Conservation (phyloP, 1,284 basidiomycete species). For the Lignosus rhinocerotis region DNA sequence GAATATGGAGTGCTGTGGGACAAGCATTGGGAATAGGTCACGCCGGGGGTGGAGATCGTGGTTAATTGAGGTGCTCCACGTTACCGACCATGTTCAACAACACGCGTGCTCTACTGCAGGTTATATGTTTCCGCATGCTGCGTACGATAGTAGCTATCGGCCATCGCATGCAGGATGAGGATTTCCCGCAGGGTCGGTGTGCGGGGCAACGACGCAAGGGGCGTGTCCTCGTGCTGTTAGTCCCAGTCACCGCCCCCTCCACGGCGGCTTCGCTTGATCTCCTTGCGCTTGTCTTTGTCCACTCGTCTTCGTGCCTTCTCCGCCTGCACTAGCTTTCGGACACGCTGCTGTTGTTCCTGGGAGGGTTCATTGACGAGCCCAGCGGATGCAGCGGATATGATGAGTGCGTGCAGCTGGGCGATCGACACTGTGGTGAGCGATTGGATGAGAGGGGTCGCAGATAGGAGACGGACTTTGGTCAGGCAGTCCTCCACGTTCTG, state of each 20-base stretch:
- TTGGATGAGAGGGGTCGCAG: conserved; percentile 17
- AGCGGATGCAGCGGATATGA: conserved; percentile 48
- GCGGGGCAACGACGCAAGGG: neutral
- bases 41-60: neutral
- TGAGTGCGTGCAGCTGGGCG: conserved; percentile 55
- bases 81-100: too few relatives aligned
- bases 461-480: conserved; percentile 49
- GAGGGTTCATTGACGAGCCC: conserved; percentile 56
- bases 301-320: conserved; percentile 46
- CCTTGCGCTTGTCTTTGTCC: conserved; percentile 55
- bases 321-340: conserved; percentile 44
- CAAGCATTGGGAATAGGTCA: neutral
- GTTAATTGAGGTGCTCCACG: conserved; percentile 10
- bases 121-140: too few relatives aligned
- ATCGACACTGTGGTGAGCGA: neutral
- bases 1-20: conserved; percentile 11
- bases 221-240: conserved; percentile 5
- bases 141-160: neutral
- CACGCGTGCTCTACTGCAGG: too few relatives aligned
- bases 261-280: conserved; percentile 40
- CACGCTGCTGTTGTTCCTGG: conserved; percentile 54
- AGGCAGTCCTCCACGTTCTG: conserved; percentile 74
- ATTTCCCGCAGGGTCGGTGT: neutral
- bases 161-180: neutral
- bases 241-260: conserved; percentile 24